Evolutionary conservation across 2,329 filamentous ascomycete species (phyloP), one percentile per base, ranked within the genome.

Genomic region (Ilyonectria destructans): DNA sequence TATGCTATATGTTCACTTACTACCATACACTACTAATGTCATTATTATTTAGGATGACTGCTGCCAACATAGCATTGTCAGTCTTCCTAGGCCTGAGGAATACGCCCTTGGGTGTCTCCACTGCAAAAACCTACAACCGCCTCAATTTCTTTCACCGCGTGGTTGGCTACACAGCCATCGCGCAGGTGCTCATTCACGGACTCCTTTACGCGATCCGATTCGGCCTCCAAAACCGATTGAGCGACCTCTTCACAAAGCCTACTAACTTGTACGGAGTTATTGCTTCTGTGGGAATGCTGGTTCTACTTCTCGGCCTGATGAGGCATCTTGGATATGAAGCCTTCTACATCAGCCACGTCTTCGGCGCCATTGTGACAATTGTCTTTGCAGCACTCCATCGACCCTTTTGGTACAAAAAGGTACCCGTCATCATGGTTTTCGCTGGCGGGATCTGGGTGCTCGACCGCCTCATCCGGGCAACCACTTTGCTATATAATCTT

Each of bases 71-170:
- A 62, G 63, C 63, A 1, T 70, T 86, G 37, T 80, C 79, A 10
- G 76, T 86, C 6, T 80, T 84, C 21, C 82, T 86, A 3, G 85
- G 86, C 29, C 77, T 88, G 12, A 82, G 85, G 62, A 87, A 87
- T 62, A 87, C 85, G 0, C 85, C 85, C 0, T 72, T 88, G 6
- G 81, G 81, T 83, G 21, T 15, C 2, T 7, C 71, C 0, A 55
- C 61, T 2, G 19, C 49, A 0, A 17, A 54, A 12, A 57, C 85
- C 3, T 84, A 87, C 65, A 84, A 85, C 56, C 78, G 82, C 29
- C 79, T 88, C 9, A 86, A 87, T 51, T 74, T 81, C 2, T 77
- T 87, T 6, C 86, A 88, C 68, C 81, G 83, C 46, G 73, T 83
- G 4, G 81, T 80, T 3, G 85, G 85, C 3, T 86, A 86, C 48